Conservation (phyloP, 2,329 filamentous ascomycete species). For the Cladosporium sp. region DNA sequence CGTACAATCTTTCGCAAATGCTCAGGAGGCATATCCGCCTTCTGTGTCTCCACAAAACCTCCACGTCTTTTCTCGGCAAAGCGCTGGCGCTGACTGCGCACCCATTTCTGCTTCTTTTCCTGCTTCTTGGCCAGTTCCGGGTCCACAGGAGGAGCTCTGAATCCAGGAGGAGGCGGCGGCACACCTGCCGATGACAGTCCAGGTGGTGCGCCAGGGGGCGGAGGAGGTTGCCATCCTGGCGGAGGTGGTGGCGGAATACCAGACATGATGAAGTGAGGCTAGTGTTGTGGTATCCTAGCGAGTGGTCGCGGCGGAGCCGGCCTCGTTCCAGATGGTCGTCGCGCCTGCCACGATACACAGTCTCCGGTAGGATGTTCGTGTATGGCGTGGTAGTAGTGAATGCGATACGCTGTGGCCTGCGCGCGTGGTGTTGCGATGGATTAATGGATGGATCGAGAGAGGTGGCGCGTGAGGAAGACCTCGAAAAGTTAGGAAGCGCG, state of each 20-base stretch:
- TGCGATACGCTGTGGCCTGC: conserved; percentile 29
- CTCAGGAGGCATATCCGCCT: conserved; percentile 97
- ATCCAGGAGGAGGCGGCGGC: conserved; percentile 78
- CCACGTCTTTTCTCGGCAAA: conserved; percentile 97
- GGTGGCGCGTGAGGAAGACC: background rate
- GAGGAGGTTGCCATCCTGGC: conserved; percentile 56
- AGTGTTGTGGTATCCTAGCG: background rate
- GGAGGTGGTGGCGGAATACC: conserved; percentile 65
- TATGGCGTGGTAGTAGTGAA: background rate
- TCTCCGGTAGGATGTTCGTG: background rate
- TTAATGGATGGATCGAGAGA: background rate
- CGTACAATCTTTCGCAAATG: conserved; percentile 97
- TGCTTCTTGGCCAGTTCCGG: conserved; percentile 90
- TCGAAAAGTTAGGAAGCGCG: background rate
- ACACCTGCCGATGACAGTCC: conserved; percentile 38
- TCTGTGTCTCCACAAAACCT: conserved; percentile 95
- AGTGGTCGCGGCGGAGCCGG: background rate
- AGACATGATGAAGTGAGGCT: conserved; percentile 43
- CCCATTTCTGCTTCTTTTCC: conserved; percentile 99
- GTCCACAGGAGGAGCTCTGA: conserved; percentile 68
- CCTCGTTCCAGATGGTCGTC: background rate
- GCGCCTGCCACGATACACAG: conserved; percentile 1
- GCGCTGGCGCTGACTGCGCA: conserved; percentile 81
- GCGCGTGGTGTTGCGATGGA: conserved; percentile 12
- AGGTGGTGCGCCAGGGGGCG: conserved; percentile 47